These are phyloP conservation scores for Magnaporthiopsis poae DNA, from an alignment of 2,329 filamentous ascomycete species.

Conservation along the genomic window DNA sequence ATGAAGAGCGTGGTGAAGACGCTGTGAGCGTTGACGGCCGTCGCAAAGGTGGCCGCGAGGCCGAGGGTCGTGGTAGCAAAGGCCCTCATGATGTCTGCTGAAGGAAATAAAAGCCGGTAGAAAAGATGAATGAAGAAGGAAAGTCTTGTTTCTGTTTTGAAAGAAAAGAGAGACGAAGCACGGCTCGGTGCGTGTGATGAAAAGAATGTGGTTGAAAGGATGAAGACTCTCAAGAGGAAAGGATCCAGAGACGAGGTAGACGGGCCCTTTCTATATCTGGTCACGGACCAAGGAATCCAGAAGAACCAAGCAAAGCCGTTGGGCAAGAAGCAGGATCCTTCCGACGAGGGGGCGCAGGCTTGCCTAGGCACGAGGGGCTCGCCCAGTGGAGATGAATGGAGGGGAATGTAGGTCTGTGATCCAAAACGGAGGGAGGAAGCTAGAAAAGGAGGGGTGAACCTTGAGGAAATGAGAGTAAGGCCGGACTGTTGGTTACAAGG, in stretches of 20 bases:
- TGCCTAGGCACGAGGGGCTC: background rate
- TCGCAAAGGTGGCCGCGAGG: conserved; percentile 26
- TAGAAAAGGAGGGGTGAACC: background rate
- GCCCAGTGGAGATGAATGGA: background rate
- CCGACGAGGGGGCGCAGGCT: too few relatives aligned
- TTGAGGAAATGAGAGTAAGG: background rate
- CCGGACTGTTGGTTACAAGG: background rate
- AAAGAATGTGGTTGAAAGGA: background rate
- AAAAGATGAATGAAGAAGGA: background rate
- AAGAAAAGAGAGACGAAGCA: background rate
- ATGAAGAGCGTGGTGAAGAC: conserved; percentile 55
- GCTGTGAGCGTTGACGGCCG: conserved; percentile 44
- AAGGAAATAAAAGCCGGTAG: background rate
- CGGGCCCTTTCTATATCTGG: background rate
- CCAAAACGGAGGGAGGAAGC: background rate
- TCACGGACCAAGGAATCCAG: background rate
- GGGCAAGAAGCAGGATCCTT: background rate
- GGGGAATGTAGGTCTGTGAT: background rate
- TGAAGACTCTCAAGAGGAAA: background rate
- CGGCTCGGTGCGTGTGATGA: background rate
- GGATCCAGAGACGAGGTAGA: background rate
- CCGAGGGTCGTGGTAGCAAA: conserved; percentile 22
- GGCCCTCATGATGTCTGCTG: conserved; percentile 27
- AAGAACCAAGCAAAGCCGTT: background rate
- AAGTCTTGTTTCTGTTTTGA: conserved; percentile 19